A percentile compares a stretch with the other conserved stretches of the same genome.
These are phyloP conservation scores for Madurella fahalii DNA, from an alignment of 2,329 filamentous ascomycete species.

Conservation along the genomic window DNA sequence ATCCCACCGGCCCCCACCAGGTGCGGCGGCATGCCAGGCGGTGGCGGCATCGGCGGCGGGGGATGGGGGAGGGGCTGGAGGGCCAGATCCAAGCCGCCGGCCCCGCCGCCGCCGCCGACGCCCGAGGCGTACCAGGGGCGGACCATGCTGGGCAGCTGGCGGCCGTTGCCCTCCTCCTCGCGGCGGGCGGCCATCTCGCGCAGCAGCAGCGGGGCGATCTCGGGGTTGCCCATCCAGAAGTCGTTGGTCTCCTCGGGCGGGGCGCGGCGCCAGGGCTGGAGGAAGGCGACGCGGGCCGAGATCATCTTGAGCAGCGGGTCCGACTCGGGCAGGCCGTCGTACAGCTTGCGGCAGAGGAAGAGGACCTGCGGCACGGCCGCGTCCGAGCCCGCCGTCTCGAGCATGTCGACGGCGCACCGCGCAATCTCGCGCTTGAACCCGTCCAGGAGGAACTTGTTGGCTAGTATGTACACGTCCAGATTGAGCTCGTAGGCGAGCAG, in stretches of 20 bases:
- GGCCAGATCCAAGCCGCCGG: neutral
- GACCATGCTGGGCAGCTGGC: slow-evolving; percentile 45
- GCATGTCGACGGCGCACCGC: slow-evolving; percentile 42
- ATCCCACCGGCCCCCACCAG: neutral
- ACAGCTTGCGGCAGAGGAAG: slow-evolving; percentile 40
- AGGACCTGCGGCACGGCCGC: slow-evolving; percentile 43
- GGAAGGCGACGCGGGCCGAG: slow-evolving; percentile 45
- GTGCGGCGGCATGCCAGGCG: neutral
- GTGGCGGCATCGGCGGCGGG: neutral
- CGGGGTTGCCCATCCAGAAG: slow-evolving; percentile 43
- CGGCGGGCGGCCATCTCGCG: slow-evolving; percentile 43
- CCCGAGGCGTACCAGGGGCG: slow-evolving; percentile 15
- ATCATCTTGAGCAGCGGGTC: slow-evolving; percentile 46
- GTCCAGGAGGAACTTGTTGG: slow-evolving; percentile 45
- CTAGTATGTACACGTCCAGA: slow-evolving; percentile 47
- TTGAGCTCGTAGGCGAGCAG: slow-evolving; percentile 44
- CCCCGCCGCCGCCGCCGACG: neutral
- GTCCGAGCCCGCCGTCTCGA: slow-evolving; percentile 41
- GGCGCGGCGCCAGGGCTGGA: slow-evolving; percentile 43
- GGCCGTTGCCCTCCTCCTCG: slow-evolving; percentile 35
- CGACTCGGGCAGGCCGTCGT: slow-evolving; percentile 39
- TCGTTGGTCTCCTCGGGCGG: slow-evolving; percentile 37
- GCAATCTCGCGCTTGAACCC: slow-evolving; percentile 42
- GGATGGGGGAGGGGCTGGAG: neutral
- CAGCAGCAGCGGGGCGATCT: slow-evolving; percentile 44